Evolutionary conservation across 2,329 filamentous ascomycete genomes (phyloP), one percentile per base, ranked within the genome.

Genomic region (Aschersonia sp.): DNA sequence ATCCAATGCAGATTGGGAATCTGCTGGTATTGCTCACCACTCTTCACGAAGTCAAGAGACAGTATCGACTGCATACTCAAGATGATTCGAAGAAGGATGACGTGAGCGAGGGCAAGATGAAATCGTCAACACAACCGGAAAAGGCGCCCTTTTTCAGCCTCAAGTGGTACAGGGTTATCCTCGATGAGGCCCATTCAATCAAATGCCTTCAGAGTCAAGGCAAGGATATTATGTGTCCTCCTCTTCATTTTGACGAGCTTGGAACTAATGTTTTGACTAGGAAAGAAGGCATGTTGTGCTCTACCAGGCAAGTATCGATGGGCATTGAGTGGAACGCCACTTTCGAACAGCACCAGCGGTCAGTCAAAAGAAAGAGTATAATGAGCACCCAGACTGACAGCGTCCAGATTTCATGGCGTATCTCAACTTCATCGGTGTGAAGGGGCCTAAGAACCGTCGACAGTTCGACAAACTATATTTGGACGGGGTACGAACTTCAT

Each of bases 121-220:
- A 35, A 28, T 0, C 56, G 61, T 4, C 59, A 46, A 12, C 40
- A 30, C 9, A 43, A 12, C 10, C 28, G 29, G 44, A 46, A 6
- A 40, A 45, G 35, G 43, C 30, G 3, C 29, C 9, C 32, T 28
- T 51, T 12, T 46, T 51, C 30, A 30, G 43, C 2, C 1, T 54
- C 0, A 57, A 63, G 0, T 78, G 69, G 63, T 68, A 73, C 41
- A 61, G 78, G 1, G 51, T 81, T 3, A 66, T 80, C 1, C 60
- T 80, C 0, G 77, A 81, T 44, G 77, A 81, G 53, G 75, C 70
- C 0, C 76, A 80, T 45, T 54, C 54, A 0, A 77, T 81, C 51
- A 79, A 78, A 51, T 79, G 77, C 31, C 59, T 67, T 5, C 48
- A 48, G 0, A 57, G 60, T 0, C 47, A 52, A 6, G 59, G 65